phyloP scores from a whole-genome alignment of 176 grass and related monocot genomes.

The Pontederia paniculata region DNA sequence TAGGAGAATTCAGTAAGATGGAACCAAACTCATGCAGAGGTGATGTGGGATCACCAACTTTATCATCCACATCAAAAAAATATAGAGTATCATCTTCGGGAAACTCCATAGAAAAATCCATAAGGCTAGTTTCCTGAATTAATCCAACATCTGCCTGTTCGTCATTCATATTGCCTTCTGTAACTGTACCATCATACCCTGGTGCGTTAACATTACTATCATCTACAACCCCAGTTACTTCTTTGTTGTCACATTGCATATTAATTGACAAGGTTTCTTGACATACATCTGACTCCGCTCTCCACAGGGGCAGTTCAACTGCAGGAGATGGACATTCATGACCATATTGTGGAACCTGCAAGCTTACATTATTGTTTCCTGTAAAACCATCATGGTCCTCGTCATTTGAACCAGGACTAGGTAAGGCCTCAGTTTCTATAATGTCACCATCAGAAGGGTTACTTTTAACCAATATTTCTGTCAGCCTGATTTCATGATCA shows the following conservation, averaged over 20 bases:
- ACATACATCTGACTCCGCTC: constrained; percentile 16
- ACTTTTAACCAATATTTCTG: constrained; percentile 28
- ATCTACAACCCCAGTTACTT: constrained; percentile 18
- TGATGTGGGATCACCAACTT: constrained; percentile 2
- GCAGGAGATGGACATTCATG: constrained; percentile 32
- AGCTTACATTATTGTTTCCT: constrained; percentile 14
- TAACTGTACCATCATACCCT: constrained; percentile 19
- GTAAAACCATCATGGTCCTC: constrained; percentile 22
- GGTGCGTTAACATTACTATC: constrained; percentile 28
- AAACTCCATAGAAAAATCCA: constrained; percentile 55
- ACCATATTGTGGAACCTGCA: constrained; percentile 18
- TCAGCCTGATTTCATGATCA: constrained; percentile 33
- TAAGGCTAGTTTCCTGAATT: constrained; percentile 40
- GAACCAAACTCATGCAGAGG: constrained; percentile 8
- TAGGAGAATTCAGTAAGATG: constrained; percentile 49
- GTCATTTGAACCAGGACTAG: constrained; percentile 26
- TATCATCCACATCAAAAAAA: constrained; percentile 43
- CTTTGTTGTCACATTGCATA: constrained; percentile 13
- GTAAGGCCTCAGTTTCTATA: constrained; percentile 26
- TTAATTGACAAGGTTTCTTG: constrained; percentile 18
- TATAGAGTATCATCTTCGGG: constrained; percentile 39
- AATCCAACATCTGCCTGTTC: constrained; percentile 31
- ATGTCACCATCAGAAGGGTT: constrained; percentile 29
- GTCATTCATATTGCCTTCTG: constrained; percentile 31
- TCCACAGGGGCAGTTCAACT: constrained; percentile 33